Percentiles rank a stretch among this genome's conserved stretches.
These are phyloP conservation scores for Thymus quinquecostatus DNA, from an alignment of 257 asterid species.

Conservation along the genomic window DNA sequence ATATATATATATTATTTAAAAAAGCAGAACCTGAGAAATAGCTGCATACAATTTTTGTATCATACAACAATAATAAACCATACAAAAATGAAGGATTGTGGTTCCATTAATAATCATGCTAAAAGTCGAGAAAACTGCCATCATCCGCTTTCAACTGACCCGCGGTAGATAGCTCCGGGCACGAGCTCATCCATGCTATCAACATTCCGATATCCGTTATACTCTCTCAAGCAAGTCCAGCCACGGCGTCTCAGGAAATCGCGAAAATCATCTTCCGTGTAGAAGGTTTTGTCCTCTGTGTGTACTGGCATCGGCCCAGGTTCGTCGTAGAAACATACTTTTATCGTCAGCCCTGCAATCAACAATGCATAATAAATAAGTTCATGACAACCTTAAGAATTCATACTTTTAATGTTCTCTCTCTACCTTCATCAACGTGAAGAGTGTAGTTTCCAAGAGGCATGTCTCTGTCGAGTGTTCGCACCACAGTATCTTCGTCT, in stretches of 20 bases:
- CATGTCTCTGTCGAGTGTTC: constrained; percentile 88
- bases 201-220: constrained; percentile 56
- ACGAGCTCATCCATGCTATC: constrained; percentile 73
- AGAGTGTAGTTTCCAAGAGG: constrained; percentile 87
- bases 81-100: not conserved
- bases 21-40: not conserved
- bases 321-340: constrained; percentile 63
- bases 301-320: constrained; percentile 60
- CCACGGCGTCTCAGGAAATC: constrained; percentile 66
- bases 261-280: constrained; percentile 67
- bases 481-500: constrained; percentile 77
- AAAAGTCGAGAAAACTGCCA: not conserved
- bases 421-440: constrained; percentile 86
- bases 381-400: not conserved
- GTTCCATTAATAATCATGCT: not conserved
- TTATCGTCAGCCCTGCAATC: constrained; percentile 65
- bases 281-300: constrained; percentile 71
- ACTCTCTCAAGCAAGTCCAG: constrained; percentile 76
- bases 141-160: constrained; percentile 37
- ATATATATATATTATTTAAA: not conserved
- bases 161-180: constrained; percentile 74
- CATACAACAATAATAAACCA: not conserved
- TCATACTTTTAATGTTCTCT: not conserved
- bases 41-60: not conserved
- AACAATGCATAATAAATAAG: not conserved